phyloP scores from a whole-genome alignment of 345 rosid genomes.

The Linum usitatissimum region DNA sequence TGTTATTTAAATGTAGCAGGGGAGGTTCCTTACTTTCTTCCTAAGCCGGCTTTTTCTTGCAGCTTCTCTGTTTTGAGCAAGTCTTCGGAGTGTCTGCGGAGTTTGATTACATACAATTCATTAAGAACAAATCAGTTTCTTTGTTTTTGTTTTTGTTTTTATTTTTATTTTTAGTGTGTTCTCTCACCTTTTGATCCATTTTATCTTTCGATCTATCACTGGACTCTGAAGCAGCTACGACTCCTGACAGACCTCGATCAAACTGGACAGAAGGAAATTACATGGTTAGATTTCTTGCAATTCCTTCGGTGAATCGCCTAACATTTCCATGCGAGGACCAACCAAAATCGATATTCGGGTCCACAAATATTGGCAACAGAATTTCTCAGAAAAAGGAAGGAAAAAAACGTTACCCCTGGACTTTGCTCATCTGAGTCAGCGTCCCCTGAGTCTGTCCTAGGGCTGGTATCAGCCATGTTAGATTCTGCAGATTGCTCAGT shows the following conservation, averaged over 20 bases:
- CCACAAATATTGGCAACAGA: background rate
- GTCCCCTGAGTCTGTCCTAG: conserved; percentile 81
- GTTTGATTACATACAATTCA: conserved; percentile 8
- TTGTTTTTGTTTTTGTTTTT: too few relatives aligned
- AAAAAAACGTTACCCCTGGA: conserved; percentile 43
- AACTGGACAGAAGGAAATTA: conserved; percentile 40
- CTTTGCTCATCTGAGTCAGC: conserved; percentile 77
- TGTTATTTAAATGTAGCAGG: background rate
- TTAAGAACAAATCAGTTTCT: background rate
- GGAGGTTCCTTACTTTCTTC: conserved; percentile 49
- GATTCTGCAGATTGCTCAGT: conserved; percentile 55
- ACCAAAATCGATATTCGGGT: background rate
- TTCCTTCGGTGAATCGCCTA: background rate
- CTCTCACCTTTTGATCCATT: conserved; percentile 62
- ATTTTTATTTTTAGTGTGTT: too few relatives aligned
- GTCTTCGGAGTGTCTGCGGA: conserved; percentile 74
- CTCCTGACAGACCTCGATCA: conserved; percentile 45
- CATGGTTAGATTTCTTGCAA: background rate
- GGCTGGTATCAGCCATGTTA: conserved; percentile 72
- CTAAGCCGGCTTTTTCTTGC: conserved; percentile 93
- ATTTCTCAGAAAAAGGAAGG: background rate
- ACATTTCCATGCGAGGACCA: background rate
- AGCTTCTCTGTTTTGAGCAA: conserved; percentile 99
- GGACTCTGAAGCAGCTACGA: conserved; percentile 54
- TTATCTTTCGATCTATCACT: conserved; percentile 89